phyloP scores from a whole-genome alignment of 1,284 basidiomycete genomes.

The Cystobasidiaceae sp. region DNA sequence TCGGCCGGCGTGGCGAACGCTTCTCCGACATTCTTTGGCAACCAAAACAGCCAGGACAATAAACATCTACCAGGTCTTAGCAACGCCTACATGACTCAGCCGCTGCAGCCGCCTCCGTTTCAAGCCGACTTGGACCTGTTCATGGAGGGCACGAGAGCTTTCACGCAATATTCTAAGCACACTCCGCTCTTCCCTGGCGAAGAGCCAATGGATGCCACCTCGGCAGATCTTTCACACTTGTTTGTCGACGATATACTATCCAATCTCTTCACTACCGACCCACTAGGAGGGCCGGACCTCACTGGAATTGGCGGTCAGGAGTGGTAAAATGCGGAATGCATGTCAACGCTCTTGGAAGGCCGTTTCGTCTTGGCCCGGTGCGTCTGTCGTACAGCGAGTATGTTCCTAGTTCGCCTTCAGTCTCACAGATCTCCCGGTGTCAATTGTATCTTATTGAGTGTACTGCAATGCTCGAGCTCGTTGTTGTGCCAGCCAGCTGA shows the following conservation, averaged over 20 bases:
- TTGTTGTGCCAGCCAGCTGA: conserved; percentile 60
- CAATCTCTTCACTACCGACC: conserved; percentile 19
- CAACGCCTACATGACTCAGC: neutral
- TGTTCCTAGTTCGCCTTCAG: no score
- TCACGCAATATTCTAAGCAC: neutral
- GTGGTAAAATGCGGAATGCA: neutral
- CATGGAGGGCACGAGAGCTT: conserved; percentile 14
- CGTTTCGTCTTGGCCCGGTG: neutral
- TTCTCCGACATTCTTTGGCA: conserved; percentile 2
- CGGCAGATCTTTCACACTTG: conserved; percentile 19
- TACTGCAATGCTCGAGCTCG: conserved; percentile 41
- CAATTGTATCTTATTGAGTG: neutral
- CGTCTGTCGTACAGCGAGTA: neutral
- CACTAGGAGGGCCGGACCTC: conserved; percentile 6
- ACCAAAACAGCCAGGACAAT: neutral
- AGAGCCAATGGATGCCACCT: conserved; percentile 11
- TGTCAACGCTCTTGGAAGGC: no score
- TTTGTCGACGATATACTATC: conserved; percentile 27
- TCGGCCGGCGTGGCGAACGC: neutral
- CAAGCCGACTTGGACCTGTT: conserved; percentile 25
- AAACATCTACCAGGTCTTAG: neutral
- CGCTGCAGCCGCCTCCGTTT: conserved; percentile 4
- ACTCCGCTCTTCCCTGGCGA: neutral
- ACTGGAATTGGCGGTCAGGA: conserved; percentile 5
- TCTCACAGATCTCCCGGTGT: no score